Evolutionary conservation across 345 rosid genomes (phyloP).

Genomic region (Euclidium syriacum): DNA sequence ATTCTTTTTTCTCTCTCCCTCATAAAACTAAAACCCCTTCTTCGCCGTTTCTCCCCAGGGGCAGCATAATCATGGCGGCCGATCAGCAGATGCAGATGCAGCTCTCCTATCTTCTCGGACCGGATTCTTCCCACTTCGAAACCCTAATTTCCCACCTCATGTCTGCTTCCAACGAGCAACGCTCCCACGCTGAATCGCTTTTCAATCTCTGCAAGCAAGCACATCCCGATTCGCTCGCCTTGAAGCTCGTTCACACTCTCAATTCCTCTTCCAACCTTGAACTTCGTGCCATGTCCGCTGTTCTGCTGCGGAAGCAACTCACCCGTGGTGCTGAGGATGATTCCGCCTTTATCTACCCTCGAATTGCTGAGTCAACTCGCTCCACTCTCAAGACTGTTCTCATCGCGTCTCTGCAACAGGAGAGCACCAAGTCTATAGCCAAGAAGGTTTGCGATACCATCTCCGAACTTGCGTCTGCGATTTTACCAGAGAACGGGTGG

Average conservation of each 20-base stretch:
- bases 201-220: constrained; percentile 54
- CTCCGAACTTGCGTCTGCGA: constrained; percentile 54
- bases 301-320: constrained; percentile 64
- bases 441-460: constrained; percentile 60
- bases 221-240: constrained; percentile 51
- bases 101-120: constrained; percentile 34
- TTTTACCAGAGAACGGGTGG: constrained; percentile 48
- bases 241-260: constrained; percentile 47
- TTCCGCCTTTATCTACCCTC: constrained; percentile 39
- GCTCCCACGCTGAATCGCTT: constrained; percentile 56
- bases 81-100: constrained; percentile 33
- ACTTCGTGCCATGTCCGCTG: constrained; percentile 57
- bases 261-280: constrained; percentile 36
- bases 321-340: constrained; percentile 37
- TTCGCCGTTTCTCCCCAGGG: neutral
- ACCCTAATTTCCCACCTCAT: constrained; percentile 56
- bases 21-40: neutral
- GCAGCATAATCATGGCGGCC: constrained; percentile 23
- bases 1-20: no score
- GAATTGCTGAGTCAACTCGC: constrained; percentile 40
- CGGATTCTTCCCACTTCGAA: constrained; percentile 57
- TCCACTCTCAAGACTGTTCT: constrained; percentile 43
- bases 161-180: constrained; percentile 70
- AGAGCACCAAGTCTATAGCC: constrained; percentile 36
- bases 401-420: constrained; percentile 42